Percentiles rank a stretch among this genome's conserved stretches.
phyloP scores from a whole-genome alignment of 352 stramenopile species.

The Phytophthora pinifolia region DNA sequence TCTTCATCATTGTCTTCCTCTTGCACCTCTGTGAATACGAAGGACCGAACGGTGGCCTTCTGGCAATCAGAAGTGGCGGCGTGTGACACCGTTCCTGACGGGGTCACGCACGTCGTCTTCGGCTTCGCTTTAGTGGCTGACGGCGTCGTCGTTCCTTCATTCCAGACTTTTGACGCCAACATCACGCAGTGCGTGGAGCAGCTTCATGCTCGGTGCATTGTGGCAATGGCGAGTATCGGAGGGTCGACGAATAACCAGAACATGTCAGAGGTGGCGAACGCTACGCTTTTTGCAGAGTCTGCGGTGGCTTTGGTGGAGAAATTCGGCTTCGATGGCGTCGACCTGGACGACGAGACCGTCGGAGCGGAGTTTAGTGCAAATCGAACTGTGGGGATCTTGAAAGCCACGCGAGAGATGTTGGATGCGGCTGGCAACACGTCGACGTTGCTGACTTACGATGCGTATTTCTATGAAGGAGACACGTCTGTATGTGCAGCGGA shows the following conservation, averaged over 20 bases:
- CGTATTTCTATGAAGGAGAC: conserved; percentile 67
- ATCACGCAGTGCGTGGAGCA: conserved; percentile 59
- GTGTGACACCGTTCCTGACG: conserved; percentile 66
- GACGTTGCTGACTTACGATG: conserved; percentile 71
- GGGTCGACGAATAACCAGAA: conserved; percentile 75
- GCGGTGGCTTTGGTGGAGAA: conserved; percentile 50
- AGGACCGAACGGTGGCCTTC: conserved; percentile 72
- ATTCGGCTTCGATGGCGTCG: conserved; percentile 71
- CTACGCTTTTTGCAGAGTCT: conserved; percentile 48
- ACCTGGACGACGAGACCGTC: conserved; percentile 78
- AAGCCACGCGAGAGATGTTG: conserved; percentile 48
- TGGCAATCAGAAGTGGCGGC: conserved; percentile 79
- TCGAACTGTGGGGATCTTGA: conserved; percentile 47
- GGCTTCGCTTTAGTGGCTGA: conserved; percentile 70
- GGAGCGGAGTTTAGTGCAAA: conserved; percentile 53
- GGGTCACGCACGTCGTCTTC: conserved; percentile 77
- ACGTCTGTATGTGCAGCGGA: conserved; percentile 53
- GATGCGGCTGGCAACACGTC: conserved; percentile 25
- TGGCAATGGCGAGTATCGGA: conserved; percentile 58
- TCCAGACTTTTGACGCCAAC: conserved; percentile 58
- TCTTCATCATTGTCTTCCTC: conserved; percentile 15
- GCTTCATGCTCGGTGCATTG: conserved; percentile 63
- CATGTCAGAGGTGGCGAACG: conserved; percentile 46
- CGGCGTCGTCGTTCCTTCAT: conserved; percentile 47
- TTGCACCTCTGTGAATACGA: conserved; percentile 33